Evolutionary conservation across 768 basidiomycete species (phyloP).

Genomic region (Hericium erinaceus): DNA sequence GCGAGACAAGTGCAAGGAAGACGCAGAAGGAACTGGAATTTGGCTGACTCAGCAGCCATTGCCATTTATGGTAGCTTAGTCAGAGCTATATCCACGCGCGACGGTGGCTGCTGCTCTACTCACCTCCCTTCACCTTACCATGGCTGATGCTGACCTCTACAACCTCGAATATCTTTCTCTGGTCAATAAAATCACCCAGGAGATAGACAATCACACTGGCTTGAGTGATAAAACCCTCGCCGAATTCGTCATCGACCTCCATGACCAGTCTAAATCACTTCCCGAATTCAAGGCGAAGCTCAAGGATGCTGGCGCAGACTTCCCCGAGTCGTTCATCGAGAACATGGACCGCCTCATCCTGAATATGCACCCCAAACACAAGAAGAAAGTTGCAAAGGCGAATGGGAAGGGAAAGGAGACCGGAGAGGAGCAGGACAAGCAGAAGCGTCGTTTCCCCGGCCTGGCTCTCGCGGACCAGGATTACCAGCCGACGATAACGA

Average conservation of each 20-base stretch:
- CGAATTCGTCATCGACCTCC: slow-evolving; percentile 89
- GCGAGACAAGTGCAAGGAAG: not conserved
- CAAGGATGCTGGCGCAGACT: slow-evolving; percentile 66
- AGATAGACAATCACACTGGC: slow-evolving; percentile 81
- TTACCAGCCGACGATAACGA: slow-evolving; percentile 44
- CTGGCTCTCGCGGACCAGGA: slow-evolving; percentile 75
- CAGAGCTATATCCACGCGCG: not conserved
- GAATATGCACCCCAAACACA: slow-evolving; percentile 93
- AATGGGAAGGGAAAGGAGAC: slow-evolving; percentile 24
- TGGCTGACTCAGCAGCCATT: not conserved
- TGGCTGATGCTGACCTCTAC: slow-evolving; percentile 74
- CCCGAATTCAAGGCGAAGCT: slow-evolving; percentile 77
- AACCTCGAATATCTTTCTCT: slow-evolving; percentile 90
- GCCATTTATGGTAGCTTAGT: not conserved
- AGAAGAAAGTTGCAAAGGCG: slow-evolving; percentile 41
- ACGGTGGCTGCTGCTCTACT: not conserved
- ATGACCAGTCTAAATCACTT: slow-evolving; percentile 73
- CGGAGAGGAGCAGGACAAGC: slow-evolving; percentile 57
- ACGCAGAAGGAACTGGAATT: not conserved
- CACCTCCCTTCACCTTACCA: slow-evolving; percentile 19
- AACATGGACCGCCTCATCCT: slow-evolving; percentile 93
- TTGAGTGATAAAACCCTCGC: slow-evolving; percentile 88
- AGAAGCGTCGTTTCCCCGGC: slow-evolving; percentile 84
- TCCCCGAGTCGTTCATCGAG: slow-evolving; percentile 85
- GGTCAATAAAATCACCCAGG: slow-evolving; percentile 85